Percentiles rank a stretch among this genome's conserved stretches.
phyloP scores from a whole-genome alignment of 176 grass and related monocot species.

The Aegilops tauschii region DNA sequence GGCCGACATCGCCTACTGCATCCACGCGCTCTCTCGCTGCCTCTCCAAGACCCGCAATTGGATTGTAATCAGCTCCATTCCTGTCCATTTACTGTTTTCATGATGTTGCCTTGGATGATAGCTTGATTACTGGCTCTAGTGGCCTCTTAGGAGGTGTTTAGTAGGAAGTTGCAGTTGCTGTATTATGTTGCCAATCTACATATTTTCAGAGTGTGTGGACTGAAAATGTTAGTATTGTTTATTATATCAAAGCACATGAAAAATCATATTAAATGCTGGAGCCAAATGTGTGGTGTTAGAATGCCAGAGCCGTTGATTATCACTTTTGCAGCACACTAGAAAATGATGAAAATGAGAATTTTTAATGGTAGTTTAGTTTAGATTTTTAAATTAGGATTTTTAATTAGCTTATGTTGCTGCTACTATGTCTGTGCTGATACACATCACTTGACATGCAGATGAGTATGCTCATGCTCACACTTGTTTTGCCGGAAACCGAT shows the following conservation, averaged over 20 bases:
- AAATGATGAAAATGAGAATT: too few relatives aligned
- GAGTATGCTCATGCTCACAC: too few relatives aligned
- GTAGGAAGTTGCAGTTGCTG: neutral
- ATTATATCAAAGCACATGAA: neutral
- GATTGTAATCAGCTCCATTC: conserved; percentile 52
- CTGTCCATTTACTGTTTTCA: neutral
- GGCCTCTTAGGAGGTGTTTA: neutral
- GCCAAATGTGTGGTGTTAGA: neutral
- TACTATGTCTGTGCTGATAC: too few relatives aligned
- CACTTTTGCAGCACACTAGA: too few relatives aligned
- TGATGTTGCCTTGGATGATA: conserved; percentile 1
- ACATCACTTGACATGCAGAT: too few relatives aligned
- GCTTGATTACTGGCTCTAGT: neutral
- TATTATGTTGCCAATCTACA: neutral
- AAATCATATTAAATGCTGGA: neutral
- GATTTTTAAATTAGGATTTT: too few relatives aligned
- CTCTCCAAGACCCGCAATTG: conserved; percentile 97
- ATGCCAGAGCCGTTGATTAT: neutral
- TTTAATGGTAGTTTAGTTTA: too few relatives aligned
- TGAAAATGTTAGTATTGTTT: neutral
- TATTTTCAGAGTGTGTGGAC: too few relatives aligned
- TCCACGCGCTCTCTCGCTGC: conserved; percentile 76
- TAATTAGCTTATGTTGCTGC: too few relatives aligned
- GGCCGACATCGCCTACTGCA: conserved; percentile 93
- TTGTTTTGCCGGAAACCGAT: too few relatives aligned